Base-by-base conservation (phyloP, 139 green algal genomes). In the Tetratostichococcus sp. region DNA sequence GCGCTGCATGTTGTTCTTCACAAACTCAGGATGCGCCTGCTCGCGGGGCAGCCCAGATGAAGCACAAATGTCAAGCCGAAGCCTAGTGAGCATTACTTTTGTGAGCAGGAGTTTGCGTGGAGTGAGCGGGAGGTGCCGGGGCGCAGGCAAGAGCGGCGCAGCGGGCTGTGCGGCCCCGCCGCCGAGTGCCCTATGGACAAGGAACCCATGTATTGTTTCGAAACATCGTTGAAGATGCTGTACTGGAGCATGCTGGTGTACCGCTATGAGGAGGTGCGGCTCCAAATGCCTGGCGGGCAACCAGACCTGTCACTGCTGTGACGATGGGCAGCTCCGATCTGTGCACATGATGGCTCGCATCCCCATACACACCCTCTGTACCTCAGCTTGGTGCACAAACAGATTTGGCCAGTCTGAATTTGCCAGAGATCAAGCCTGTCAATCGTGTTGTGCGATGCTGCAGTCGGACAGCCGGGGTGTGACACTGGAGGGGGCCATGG, bases 401-500 rank as follows among this genome's bases (percentile, higher is more conserved):
- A n/a, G n/a, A n/a, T n/a, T n/a, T n/a, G n/a, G n/a, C n/a, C n/a
- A n/a, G n/a, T n/a, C n/a, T n/a, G n/a, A n/a, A n/a, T n/a, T n/a
- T n/a, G n/a, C n/a, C n/a, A n/a, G n/a, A n/a, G n/a, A n/a, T n/a
- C n/a, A n/a, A n/a, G n/a, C n/a, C n/a, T n/a, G 30, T 17, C 30
- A 28, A 35, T 28, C 66, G 30, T n/a, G 26, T 28, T n/a, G 11
- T 50, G 30, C 31, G 35, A 22, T 39, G 66, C 67, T 31, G 31
- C 30, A 50, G 30, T 30, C 32, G 17, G 68, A 33, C 58, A 34
- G 69, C 39, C 34, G 69, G 39, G 69, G 68, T 2, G 31, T 65
- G 1, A 75, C 22, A 26, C 17, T 79, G 68, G 75, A 75, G 57
- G 58, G 17, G 23, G 75, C 68, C 11, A 65, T 75, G 43, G 69